phyloP scores from a whole-genome alignment of 129 eudicot species.

The Helianthus tuberosus region DNA sequence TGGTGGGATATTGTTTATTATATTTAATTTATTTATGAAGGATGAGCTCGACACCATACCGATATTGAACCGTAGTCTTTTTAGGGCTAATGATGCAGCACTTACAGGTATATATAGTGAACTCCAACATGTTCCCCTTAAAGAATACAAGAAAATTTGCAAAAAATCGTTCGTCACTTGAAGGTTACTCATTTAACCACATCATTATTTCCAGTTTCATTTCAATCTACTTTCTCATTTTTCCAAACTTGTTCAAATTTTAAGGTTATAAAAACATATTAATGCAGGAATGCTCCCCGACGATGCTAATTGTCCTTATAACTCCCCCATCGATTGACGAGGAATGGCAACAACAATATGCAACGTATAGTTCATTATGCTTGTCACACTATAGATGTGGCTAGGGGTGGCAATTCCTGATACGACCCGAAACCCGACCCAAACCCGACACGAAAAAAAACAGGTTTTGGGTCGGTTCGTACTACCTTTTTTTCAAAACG shows the following conservation, averaged over 20 bases:
- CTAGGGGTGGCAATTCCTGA: too few relatives aligned
- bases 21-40: too few relatives aligned
- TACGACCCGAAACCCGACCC: too few relatives aligned
- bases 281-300: conserved; percentile 68
- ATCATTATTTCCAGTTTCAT: conserved; percentile 5
- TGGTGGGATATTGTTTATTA: too few relatives aligned
- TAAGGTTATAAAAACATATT: conserved; percentile 9
- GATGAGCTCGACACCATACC: too few relatives aligned
- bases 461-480: too few relatives aligned
- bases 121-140: conserved; percentile 72
- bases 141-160: conserved; percentile 80
- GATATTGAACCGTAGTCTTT: conserved; percentile 32
- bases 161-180: conserved; percentile 65
- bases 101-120: conserved; percentile 67
- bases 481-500: too few relatives aligned
- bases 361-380: too few relatives aligned
- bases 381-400: too few relatives aligned
- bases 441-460: too few relatives aligned
- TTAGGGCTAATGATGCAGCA: conserved; percentile 96
- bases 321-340: conserved; percentile 93
- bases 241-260: not conserved
- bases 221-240: not conserved
- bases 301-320: conserved; percentile 66
- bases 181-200: conserved; percentile 47
- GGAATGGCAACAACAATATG: conserved; percentile 66